Percentiles rank a stretch among this genome's conserved stretches.
Conservation (phyloP, 2,329 filamentous ascomycete genomes). For the Calonectria naviculata region DNA sequence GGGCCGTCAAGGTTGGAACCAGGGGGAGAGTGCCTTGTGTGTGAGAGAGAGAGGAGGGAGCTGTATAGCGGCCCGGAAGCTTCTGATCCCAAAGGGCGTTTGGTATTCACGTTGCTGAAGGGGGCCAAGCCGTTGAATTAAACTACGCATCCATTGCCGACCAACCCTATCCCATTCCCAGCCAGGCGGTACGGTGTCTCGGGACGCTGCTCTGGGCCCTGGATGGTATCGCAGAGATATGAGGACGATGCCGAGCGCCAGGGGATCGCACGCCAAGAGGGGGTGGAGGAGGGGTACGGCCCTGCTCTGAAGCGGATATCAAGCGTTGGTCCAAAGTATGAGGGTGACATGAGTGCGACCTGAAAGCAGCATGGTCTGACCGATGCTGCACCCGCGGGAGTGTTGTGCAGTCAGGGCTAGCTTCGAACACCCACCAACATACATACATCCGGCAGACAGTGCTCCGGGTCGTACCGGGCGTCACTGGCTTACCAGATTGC, state of each 20-base stretch:
- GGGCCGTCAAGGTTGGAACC: constrained; percentile 5
- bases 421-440: constrained; percentile 17
- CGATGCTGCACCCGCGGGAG: constrained; percentile 17
- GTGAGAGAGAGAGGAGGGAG: background rate
- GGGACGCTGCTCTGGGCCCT: constrained; percentile 2
- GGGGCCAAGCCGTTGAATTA: background rate
- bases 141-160: background rate
- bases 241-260: background rate
- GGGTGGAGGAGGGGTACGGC: constrained; percentile 3
- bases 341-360: constrained; percentile 8
- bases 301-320: constrained; percentile 10
- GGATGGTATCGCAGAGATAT: background rate
- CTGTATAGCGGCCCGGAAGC: background rate
- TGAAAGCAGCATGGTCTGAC: constrained; percentile 11
- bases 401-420: constrained; percentile 23
- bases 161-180: constrained; percentile 13
- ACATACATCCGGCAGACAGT: background rate
- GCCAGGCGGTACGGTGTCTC: constrained; percentile 15
- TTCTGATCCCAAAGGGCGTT: background rate
- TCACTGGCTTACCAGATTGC: constrained; percentile 23
- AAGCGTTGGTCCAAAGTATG: background rate
- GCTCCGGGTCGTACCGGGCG: background rate
- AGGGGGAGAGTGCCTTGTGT: background rate
- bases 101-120: background rate
- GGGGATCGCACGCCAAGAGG: background rate